phyloP scores from a whole-genome alignment of 2,329 filamentous ascomycete species.

The Moelleriella libera region DNA sequence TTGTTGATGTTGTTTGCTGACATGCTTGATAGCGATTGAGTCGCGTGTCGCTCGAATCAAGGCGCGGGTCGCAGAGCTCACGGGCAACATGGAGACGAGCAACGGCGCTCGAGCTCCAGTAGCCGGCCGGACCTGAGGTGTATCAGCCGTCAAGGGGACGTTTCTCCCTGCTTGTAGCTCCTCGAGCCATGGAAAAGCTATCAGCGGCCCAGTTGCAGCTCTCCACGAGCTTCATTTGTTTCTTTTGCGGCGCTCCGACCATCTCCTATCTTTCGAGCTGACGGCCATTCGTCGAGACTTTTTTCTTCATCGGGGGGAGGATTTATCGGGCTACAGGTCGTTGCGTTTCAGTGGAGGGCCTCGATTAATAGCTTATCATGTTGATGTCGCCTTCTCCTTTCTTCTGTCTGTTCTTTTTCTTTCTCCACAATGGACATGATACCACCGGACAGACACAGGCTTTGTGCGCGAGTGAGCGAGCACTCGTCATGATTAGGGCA shows the following conservation, averaged over 20 bases:
- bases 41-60: constrained; percentile 95
- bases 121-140: constrained; percentile 10
- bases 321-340: too few species aligned
- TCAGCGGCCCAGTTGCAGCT: too few species aligned
- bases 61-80: constrained; percentile 87
- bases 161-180: too few species aligned
- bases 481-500: constrained; percentile 4
- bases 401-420: constrained; percentile 2
- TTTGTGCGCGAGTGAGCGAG: constrained; percentile 1
- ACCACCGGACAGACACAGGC: constrained; percentile 9
- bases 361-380: too few species aligned
- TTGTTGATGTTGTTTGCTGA: constrained; percentile 8
- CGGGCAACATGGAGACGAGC: constrained; percentile 60
- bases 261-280: not conserved
- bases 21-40: constrained; percentile 60
- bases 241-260: constrained; percentile 2
- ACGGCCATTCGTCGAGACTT: too few species aligned
- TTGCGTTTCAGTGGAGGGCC: too few species aligned
- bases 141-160: not conserved
- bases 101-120: constrained; percentile 17
- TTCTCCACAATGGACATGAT: constrained; percentile 10
- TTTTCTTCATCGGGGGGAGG: too few species aligned
- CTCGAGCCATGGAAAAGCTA: too few species aligned
- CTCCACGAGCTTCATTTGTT: constrained; percentile 3
- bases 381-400: not conserved